Evolutionary conservation across 2,329 filamentous ascomycete species (phyloP).

Genomic region (Beauveria pseudobassiana): DNA sequence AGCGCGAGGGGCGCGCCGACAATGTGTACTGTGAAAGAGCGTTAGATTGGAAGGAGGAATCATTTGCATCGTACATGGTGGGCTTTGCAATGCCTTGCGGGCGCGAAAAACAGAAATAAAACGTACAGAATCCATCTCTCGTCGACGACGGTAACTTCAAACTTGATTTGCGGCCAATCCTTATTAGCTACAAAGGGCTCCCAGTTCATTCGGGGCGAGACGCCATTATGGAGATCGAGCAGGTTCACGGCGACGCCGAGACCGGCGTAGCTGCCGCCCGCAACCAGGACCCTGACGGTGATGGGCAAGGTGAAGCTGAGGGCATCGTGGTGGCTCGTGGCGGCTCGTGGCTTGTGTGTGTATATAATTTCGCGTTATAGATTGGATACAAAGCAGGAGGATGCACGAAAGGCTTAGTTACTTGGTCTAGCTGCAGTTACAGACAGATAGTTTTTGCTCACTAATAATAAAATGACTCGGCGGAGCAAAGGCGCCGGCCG

Average conservation of each 20-base stretch:
- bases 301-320: not conserved
- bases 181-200: conserved; percentile 30
- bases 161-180: conserved; percentile 39
- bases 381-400: not conserved
- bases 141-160: conserved; percentile 68
- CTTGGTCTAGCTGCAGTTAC: too few species aligned
- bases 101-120: too few species aligned
- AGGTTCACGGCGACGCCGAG: conserved; percentile 60
- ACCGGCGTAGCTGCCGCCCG: conserved; percentile 60
- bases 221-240: conserved; percentile 56
- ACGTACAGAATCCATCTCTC: conserved; percentile 72
- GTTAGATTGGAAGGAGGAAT: not conserved
- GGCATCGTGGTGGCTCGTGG: not conserved
- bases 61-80: too few species aligned
- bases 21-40: conserved; percentile 5
- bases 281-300: conserved; percentile 2
- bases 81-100: too few species aligned
- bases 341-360: too few species aligned
- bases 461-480: too few species aligned
- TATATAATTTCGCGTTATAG: not conserved
- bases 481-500: too few species aligned
- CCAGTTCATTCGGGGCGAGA: conserved; percentile 36
- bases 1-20: conserved; percentile 2
- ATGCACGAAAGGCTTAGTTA: not conserved
- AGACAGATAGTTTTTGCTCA: too few species aligned